These are phyloP conservation scores for Phellopilus nigrolimitatus DNA, from an alignment of 1,284 basidiomycete species.

Conservation along the genomic window DNA sequence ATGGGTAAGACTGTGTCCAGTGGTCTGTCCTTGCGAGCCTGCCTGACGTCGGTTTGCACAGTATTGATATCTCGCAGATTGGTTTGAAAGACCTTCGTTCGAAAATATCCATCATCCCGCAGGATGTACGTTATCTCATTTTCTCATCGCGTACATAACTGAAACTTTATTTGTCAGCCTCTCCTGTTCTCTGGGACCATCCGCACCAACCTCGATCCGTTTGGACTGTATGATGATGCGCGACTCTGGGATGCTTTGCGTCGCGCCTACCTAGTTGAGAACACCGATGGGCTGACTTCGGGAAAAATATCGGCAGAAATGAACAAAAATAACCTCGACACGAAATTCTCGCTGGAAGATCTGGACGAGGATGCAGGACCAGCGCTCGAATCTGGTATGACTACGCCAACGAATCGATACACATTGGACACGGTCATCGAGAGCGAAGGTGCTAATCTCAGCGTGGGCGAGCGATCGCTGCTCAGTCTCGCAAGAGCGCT, in stretches of 20 bases:
- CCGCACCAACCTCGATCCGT: constrained; percentile 67
- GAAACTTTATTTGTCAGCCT: constrained; percentile 31
- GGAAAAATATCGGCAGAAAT: constrained; percentile 1
- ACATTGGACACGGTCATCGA: constrained; percentile 56
- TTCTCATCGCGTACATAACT: constrained; percentile 12
- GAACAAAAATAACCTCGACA: background rate
- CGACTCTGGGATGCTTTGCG: constrained; percentile 59
- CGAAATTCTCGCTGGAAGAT: background rate
- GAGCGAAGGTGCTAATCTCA: constrained; percentile 61
- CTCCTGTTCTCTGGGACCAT: constrained; percentile 54
- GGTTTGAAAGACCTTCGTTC: constrained; percentile 46
- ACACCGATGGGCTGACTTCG: background rate
- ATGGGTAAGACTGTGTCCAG: constrained; percentile 43
- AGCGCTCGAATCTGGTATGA: constrained; percentile 14
- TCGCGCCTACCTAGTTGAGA: constrained; percentile 49
- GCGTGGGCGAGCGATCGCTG: constrained; percentile 60
- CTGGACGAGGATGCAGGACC: constrained; percentile 2
- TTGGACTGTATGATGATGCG: constrained; percentile 52
- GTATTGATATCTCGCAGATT: constrained; percentile 46
- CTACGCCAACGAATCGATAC: constrained; percentile 32
- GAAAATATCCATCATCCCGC: constrained; percentile 50
- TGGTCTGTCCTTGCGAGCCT: constrained; percentile 26
- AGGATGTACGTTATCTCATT: constrained; percentile 33
- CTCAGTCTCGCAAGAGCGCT: constrained; percentile 70
- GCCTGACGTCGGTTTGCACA: constrained; percentile 32